These are phyloP conservation scores for Malassezia arunalokei DNA, from an alignment of 1,284 basidiomycete genomes.

Conservation along the genomic window DNA sequence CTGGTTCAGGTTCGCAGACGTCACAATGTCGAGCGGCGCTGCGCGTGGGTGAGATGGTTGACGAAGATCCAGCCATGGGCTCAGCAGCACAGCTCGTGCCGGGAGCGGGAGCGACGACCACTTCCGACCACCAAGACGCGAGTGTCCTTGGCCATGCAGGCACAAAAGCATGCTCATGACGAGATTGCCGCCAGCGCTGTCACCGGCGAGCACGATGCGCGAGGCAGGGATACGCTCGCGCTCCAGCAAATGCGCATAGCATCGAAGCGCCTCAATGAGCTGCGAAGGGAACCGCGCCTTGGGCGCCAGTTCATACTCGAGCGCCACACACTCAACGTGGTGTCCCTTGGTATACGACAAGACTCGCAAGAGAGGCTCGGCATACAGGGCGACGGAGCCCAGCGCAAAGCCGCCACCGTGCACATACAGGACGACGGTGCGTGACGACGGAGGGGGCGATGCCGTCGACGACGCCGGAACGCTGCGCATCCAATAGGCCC, in stretches of 20 bases:
- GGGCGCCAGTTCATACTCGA: constrained; percentile 41
- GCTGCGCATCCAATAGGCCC: constrained; percentile 31
- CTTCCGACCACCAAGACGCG: constrained; percentile 28
- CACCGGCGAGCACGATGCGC: constrained; percentile 36
- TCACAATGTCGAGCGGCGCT: constrained; percentile 27
- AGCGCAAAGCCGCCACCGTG: constrained; percentile 45
- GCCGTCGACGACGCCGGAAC: neutral
- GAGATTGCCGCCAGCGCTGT: constrained; percentile 41
- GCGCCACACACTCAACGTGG: constrained; percentile 28
- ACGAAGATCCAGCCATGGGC: constrained; percentile 41
- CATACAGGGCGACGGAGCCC: constrained; percentile 43
- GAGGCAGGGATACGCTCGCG: constrained; percentile 31
- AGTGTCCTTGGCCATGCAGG: constrained; percentile 27
- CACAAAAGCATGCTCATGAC: constrained; percentile 36
- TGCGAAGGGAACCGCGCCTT: constrained; percentile 33
- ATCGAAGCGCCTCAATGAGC: constrained; percentile 38
- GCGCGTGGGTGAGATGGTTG: neutral
- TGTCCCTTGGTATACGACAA: constrained; percentile 23
- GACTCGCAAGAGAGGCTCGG: constrained; percentile 39
- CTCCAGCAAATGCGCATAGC: constrained; percentile 43
- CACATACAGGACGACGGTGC: constrained; percentile 23
- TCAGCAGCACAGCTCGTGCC: constrained; percentile 37
- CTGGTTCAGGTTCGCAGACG: constrained; percentile 38
- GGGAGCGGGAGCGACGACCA: constrained; percentile 39
- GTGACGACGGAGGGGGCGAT: constrained; percentile 19